A percentile compares a stretch with the other conserved stretches of the same genome.
Evolutionary conservation across 2,329 filamentous ascomycete species (phyloP).

Genomic region (Diaporthe citrichinensis): DNA sequence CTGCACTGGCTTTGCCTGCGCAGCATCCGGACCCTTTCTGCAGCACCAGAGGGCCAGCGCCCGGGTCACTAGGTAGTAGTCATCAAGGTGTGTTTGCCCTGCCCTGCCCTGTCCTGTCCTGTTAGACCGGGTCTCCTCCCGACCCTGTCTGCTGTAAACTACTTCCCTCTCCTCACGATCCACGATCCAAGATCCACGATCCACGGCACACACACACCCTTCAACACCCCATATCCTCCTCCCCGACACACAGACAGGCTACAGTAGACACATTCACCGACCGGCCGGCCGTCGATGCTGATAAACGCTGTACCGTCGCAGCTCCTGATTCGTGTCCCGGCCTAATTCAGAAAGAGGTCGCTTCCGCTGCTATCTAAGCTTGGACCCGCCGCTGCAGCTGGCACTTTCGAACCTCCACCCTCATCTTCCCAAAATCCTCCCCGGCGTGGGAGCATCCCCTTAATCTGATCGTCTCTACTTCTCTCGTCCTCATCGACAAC

Average conservation of each 20-base stretch:
- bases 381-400: constrained; percentile 35
- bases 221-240: neutral
- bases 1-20: constrained; percentile 13
- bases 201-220: neutral
- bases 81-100: constrained; percentile 30
- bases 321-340: constrained; percentile 33
- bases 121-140: neutral
- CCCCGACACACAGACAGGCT: constrained; percentile 13
- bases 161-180: neutral
- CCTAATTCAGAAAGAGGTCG: constrained; percentile 21
- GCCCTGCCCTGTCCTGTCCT: neutral
- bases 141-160: neutral
- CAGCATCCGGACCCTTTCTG: constrained; percentile 28
- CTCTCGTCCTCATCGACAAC: constrained; percentile 15
- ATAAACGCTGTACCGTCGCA: constrained; percentile 9
- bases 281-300: constrained; percentile 23
- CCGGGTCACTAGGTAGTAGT: constrained; percentile 9
- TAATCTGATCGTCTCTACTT: constrained; percentile 7
- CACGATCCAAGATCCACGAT: neutral
- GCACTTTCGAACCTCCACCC: constrained; percentile 22
- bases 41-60: constrained; percentile 20
- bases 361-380: constrained; percentile 31
- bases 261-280: constrained; percentile 15
- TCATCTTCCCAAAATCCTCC: constrained; percentile 31
- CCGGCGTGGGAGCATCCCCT: constrained; percentile 25